A percentile compares a stretch with the other conserved stretches of the same genome.
phyloP scores from a whole-genome alignment of 129 eudicot genomes.

The Arctium minus region DNA sequence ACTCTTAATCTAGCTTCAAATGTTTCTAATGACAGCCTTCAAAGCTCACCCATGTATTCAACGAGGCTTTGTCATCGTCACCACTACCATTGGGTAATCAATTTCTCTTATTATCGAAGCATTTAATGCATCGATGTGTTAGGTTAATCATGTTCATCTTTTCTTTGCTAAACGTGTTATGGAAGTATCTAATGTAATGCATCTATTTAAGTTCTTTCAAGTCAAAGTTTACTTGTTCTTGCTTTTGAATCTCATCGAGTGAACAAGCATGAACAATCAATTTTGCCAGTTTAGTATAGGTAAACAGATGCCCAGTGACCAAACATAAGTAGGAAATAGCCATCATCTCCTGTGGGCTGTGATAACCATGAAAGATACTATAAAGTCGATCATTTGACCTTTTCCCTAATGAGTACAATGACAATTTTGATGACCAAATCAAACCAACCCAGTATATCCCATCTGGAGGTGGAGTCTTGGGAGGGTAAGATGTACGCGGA shows the following conservation, averaged over 20 bases:
- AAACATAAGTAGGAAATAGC: background rate
- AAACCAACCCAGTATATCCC: background rate
- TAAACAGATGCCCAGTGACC: background rate
- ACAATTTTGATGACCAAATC: background rate
- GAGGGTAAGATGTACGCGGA: background rate
- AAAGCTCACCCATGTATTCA: background rate
- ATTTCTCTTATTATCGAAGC: background rate
- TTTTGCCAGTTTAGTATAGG: background rate
- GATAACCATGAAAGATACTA: background rate
- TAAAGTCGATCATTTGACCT: background rate
- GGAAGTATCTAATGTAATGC: background rate
- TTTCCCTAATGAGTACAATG: background rate
- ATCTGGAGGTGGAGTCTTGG: background rate
- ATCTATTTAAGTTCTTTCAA: too few species aligned
- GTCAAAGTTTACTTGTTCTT: background rate
- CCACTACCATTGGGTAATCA: background rate
- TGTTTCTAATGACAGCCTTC: background rate
- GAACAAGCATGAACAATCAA: background rate
- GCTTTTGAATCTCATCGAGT: background rate
- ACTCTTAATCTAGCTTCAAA: background rate
- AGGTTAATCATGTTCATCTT: background rate
- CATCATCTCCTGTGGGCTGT: too few species aligned
- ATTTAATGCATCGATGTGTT: background rate
- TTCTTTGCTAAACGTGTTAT: background rate
- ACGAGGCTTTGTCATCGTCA: background rate